Base-by-base conservation (phyloP, 768 basidiomycete genomes). In the Collybiopsis luxurians region DNA sequence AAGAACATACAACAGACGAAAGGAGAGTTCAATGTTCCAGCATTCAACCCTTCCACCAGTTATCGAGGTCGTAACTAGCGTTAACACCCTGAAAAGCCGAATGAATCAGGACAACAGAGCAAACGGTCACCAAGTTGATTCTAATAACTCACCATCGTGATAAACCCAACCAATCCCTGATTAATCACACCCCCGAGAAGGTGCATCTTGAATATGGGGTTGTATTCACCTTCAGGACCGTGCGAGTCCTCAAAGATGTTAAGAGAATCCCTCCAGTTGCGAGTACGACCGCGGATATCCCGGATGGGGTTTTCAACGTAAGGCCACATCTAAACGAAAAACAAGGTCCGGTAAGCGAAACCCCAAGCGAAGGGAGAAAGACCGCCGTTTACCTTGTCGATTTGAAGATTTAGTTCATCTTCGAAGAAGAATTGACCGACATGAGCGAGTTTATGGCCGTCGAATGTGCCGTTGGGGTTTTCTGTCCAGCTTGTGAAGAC, bases 361-460 rank as follows among this genome's bases (percentile, higher is more conserved):
- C n/a, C n/a, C n/a, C n/a, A 31, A 52, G 49, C 30, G 13, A 39
- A 53, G 23, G 34, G 13, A 23, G 31, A 28, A 52, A 17, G 26
- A 9, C 15, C 17, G 17, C 24, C 12, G 59, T 71, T 23, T 28
- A 76, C 76, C 64, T 80, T 77, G 60, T 81, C 80, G 12, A 83
- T 67, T 15, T 75, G 68, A 38, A 74, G 59, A 58, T 81, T 81
- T 44, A 81, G 67, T 2, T 78, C 77, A 57, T 83, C 81, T 40
- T 82, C 79, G 49, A 83, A 83, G 73, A 82, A 83, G 64, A 79
- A 82, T 59, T 83, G 81, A 1, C 81, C 81, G 15, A 73, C 71
- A 61, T 83, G 81, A 1, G 71, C 65, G 2, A 81, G 71, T 5
- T 74, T 70, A 1, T 73, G 71, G n/a, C 75, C 74, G 19, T 63